Conservation (phyloP, 1,284 basidiomycete genomes). For the Cryptococcus neoformans region DNA sequence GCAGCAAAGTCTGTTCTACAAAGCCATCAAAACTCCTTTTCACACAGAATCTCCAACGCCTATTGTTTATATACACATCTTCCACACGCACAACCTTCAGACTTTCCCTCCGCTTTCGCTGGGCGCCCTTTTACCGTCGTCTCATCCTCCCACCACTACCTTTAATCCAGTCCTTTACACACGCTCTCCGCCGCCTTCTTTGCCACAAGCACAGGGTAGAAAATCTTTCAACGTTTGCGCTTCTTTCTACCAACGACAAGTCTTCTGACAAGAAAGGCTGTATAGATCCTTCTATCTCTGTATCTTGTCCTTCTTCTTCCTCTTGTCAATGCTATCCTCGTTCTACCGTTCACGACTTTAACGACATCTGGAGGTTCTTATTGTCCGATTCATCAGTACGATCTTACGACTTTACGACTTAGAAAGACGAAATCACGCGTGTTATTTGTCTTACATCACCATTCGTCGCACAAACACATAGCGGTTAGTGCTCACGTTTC, state of each 20-base stretch:
- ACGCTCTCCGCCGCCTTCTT: not conserved
- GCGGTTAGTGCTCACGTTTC: not conserved
- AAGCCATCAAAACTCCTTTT: not conserved
- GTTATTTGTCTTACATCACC: not conserved
- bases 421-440: not conserved
- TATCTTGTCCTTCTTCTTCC: too few relatives aligned
- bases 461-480: not conserved
- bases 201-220: constrained; percentile 11
- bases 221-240: constrained; percentile 18
- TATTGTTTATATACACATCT: not conserved
- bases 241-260: too few relatives aligned
- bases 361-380: not conserved
- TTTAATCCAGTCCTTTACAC: not conserved
- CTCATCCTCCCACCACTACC: too few relatives aligned
- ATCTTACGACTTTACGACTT: not conserved
- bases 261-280: too few relatives aligned
- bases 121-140: too few relatives aligned
- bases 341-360: not conserved
- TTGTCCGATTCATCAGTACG: constrained; percentile 1
- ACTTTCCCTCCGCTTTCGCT: too few relatives aligned
- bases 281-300: too few relatives aligned
- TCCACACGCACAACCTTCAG: too few relatives aligned
- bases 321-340: not conserved
- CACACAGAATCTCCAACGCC: not conserved
- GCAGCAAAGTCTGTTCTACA: not conserved